phyloP scores from a whole-genome alignment of 768 basidiomycete species.

The Amanita pseudoporphyria region DNA sequence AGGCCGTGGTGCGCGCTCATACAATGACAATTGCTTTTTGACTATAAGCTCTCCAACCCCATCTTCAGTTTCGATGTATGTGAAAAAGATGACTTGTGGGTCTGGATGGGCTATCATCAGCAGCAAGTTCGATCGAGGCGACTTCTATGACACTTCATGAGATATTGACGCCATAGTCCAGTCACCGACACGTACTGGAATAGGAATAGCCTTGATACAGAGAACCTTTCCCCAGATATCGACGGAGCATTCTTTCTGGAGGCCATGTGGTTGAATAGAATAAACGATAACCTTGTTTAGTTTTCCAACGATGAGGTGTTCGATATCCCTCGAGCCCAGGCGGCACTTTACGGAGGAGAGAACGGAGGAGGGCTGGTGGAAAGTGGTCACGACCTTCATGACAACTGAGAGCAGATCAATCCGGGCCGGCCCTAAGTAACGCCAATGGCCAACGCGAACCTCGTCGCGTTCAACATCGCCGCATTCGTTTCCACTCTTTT shows the following conservation, averaged over 20 bases:
- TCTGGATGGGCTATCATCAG: constrained; percentile 72
- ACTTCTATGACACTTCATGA: constrained; percentile 18
- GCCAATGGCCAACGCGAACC: too few relatives aligned
- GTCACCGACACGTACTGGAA: constrained; percentile 30
- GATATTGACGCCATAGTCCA: constrained; percentile 1
- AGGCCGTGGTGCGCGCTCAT: constrained; percentile 45
- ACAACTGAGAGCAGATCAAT: not conserved
- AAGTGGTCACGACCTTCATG: constrained; percentile 63
- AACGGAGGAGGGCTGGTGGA: constrained; percentile 69
- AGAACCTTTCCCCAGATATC: constrained; percentile 67
- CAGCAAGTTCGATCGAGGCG: constrained; percentile 40
- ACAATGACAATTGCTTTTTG: constrained; percentile 40
- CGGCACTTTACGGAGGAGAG: constrained; percentile 58
- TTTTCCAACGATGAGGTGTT: constrained; percentile 65
- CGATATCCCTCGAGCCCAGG: constrained; percentile 41
- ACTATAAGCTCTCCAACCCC: constrained; percentile 27
- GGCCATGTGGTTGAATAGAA: constrained; percentile 50
- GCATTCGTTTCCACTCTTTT: too few relatives aligned
- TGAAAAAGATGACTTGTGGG: constrained; percentile 58
- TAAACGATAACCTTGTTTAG: constrained; percentile 59
- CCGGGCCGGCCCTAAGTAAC: too few relatives aligned
- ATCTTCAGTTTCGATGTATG: constrained; percentile 30
- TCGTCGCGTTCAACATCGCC: too few relatives aligned
- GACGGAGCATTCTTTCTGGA: constrained; percentile 46
- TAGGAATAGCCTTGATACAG: constrained; percentile 43